Evolutionary conservation across 176 grass and related monocot genomes (phyloP).

Genomic region (Rhipidocladum racemiflorum): DNA sequence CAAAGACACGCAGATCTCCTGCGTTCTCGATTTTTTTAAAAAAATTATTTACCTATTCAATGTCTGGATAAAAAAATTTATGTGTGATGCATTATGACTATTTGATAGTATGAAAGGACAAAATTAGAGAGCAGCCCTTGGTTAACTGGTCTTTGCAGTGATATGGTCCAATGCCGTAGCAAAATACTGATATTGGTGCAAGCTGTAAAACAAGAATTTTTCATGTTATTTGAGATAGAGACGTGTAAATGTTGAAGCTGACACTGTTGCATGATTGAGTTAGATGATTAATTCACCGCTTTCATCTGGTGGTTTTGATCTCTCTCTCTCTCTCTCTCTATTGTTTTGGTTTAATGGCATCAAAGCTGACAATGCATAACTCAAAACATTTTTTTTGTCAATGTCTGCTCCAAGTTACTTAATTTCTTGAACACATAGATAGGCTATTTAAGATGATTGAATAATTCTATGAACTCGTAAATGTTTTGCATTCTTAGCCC

Average conservation of each 20-base stretch:
- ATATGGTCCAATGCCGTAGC: not conserved
- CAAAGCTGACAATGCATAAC: not conserved
- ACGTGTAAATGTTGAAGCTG: not conserved
- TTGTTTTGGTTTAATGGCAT: not conserved
- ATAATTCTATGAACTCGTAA: not conserved
- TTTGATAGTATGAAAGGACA: not conserved
- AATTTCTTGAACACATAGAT: not conserved
- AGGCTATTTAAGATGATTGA: not conserved
- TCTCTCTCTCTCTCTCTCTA: not conserved
- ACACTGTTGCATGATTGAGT: not conserved
- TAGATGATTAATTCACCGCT: not conserved
- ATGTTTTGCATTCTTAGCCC: not conserved
- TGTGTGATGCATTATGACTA: not conserved
- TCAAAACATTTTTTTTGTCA: not conserved
- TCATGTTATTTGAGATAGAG: not conserved
- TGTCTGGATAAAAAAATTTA: not conserved
- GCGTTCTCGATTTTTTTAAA: too few species aligned
- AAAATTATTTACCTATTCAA: not conserved
- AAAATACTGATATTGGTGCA: not conserved
- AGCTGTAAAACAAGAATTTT: not conserved
- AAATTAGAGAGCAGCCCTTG: not conserved
- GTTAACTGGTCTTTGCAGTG: not conserved
- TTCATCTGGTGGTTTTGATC: not conserved
- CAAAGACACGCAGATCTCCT: too few species aligned
- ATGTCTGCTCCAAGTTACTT: not conserved